Evolutionary conservation across 768 basidiomycete genomes (phyloP), one percentile per base, ranked within the genome.

Genomic region (Russula abietina): DNA sequence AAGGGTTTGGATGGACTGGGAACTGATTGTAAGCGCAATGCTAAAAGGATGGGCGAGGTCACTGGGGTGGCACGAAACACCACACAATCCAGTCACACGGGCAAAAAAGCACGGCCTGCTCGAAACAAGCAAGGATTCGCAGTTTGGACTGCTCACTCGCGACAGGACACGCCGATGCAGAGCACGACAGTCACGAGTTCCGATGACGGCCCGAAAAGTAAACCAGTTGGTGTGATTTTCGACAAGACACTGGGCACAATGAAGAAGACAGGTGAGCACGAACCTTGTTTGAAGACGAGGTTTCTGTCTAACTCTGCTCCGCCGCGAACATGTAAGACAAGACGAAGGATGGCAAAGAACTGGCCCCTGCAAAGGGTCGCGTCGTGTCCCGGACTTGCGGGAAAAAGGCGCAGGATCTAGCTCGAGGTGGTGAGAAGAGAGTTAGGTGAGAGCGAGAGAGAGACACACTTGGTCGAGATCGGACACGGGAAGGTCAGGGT

Each of bases 271-370:
- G 36, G 38, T 14, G 73, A 81, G 62, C 65, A 89, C 82, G 62
- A 67, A 89, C 90, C 85, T 77, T 92, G 90, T 1, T 87, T 80
- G 66, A 92, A 92, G 0, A 86, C 88, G 32, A 91, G 78, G 8
- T 77, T 76, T 49, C 83, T 75, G 62, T 91, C 88, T 2, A 88
- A 72, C 9, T 82, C 79, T 61, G 81, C 83, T 12, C 88, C 88
- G n/a, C 69, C 69, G 16, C 74, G 76, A 68, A 83, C 79, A 39
- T 91, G 89, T 8, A 82, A 71, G 0, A 87, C 80, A 2, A 92
- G 81, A 45, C 90, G 75, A 26, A 90, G 74, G 0, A 81, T 84
- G 9, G 89, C 89, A 68, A 91, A 91, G 70, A 91, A 89, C 68
- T 92, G 86, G 17, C 86, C 85, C 1, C 85, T 84, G 11, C 78